Conservation (phyloP, 2,329 filamentous ascomycete genomes). For the Xylaria sp. region DNA sequence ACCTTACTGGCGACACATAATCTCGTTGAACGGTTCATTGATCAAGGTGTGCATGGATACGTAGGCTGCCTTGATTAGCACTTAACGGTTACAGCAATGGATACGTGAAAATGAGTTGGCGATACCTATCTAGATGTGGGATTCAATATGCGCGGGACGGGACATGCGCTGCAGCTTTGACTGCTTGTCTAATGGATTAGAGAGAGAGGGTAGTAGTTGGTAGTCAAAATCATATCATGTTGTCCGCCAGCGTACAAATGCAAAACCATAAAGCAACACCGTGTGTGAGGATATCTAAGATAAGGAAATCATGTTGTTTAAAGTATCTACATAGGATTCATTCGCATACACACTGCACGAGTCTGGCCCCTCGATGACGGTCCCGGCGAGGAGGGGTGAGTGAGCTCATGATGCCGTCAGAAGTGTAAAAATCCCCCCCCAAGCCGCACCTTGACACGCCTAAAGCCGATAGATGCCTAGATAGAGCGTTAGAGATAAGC, state of each 20-base stretch:
- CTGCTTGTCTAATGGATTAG: neutral
- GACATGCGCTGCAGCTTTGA: slow-evolving; percentile 1
- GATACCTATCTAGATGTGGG: neutral
- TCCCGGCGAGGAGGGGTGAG: neutral
- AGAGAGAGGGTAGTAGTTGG: neutral
- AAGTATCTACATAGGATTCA: slow-evolving; percentile 18
- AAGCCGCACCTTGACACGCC: neutral
- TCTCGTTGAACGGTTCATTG: slow-evolving; percentile 14
- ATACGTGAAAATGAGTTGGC: neutral
- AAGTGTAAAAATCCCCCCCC: slow-evolving; percentile 15
- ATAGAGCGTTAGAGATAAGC: slow-evolving; percentile 25
- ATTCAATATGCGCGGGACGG: slow-evolving; percentile 7
- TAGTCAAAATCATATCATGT: neutral
- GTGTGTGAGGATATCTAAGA: neutral
- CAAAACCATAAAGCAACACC: neutral
- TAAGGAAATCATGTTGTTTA: neutral
- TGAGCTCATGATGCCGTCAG: neutral
- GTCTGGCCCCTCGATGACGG: neutral
- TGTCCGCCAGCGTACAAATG: neutral
- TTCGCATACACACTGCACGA: neutral
- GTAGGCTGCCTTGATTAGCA: neutral
- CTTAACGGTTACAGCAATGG: neutral
- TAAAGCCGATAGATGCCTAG: neutral
- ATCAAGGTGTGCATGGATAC: slow-evolving; percentile 15
- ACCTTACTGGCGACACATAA: neutral